Evolutionary conservation across 225 moss, liverwort and hornwort genomes (phyloP).

Genomic region (Marchantia paleacea): DNA sequence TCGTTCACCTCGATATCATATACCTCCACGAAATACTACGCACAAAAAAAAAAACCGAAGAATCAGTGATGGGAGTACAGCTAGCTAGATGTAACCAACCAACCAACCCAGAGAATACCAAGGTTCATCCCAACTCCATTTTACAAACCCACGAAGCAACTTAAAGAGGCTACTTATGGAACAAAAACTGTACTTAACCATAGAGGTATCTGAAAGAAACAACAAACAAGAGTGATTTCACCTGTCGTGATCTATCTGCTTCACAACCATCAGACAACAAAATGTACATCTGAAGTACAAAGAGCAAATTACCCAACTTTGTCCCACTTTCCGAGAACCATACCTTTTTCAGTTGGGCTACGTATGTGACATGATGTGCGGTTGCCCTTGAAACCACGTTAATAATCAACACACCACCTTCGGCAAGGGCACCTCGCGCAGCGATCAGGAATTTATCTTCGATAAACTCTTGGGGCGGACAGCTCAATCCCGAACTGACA

Average conservation of each 20-base stretch:
- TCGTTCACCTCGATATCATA: slow-evolving; percentile 78
- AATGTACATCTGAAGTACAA: background rate
- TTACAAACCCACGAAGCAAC: too few relatives aligned
- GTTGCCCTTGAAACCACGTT: slow-evolving; percentile 81
- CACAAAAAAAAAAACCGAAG: background rate
- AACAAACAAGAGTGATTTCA: background rate
- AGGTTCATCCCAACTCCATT: too few relatives aligned
- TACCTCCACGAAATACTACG: slow-evolving; percentile 84
- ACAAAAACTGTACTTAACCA: too few relatives aligned
- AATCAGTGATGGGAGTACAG: background rate
- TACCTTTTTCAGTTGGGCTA: slow-evolving; percentile 66
- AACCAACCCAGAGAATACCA: background rate
- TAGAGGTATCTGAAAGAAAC: too few relatives aligned
- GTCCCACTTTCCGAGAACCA: too few relatives aligned
- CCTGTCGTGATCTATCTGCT: background rate
- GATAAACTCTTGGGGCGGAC: slow-evolving; percentile 81
- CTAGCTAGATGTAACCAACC: background rate
- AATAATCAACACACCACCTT: slow-evolving; percentile 72
- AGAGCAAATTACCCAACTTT: background rate
- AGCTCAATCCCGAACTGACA: slow-evolving; percentile 81
- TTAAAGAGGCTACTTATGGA: too few relatives aligned
- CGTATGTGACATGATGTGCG: slow-evolving; percentile 59
- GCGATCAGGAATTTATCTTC: slow-evolving; percentile 69
- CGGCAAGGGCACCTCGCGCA: slow-evolving; percentile 58
- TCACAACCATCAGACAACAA: background rate